Base-by-base conservation (phyloP, 1,284 basidiomycete species). In the Austroboletus niveus region DNA sequence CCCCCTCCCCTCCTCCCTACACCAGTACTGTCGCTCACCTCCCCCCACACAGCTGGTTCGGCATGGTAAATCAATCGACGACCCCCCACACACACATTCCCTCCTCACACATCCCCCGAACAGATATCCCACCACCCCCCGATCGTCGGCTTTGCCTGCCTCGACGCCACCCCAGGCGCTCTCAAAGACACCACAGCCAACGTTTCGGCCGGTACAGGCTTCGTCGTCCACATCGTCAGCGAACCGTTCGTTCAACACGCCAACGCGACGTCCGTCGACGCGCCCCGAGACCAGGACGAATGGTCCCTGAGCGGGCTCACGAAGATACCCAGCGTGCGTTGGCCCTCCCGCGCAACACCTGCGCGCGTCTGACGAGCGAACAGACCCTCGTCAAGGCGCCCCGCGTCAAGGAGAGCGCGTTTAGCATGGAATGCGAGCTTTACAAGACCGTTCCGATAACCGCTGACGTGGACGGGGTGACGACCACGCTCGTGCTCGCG, bases 211-310 rank as follows among this genome's bases (percentile, higher is more conserved):
- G 81, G 76, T 3, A 79, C 79, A 54, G 71, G 78, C 52, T 89
- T 88, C 59, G 80, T 79, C 4, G 79, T 86, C 24, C 84, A 80
- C 55, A 84, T 89, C 53, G 85, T 89, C 62, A 85, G 83, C 51
- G 84, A 87, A 59, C 74, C 84, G 0, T 87, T 82, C 67, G 59
- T 85, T 20, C 80, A 82, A 54, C 80, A 84, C 2, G 79, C 85
- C 3, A 87, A 89, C 57, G 76, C 74, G 42, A 76, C 79, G 5
- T 72, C 79, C 2, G 77, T 86, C 32, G 78, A 87, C 55, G 71
- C 81, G 1, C 85, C 86, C 0, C 65, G 69, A 0, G 75, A 76
- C 0, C 70, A 84, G 3, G 75, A 76, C 49, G 87, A 89, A 62
- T 89, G 86, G 85, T 60, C 69, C 3, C 59, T 87, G 35, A 77